A percentile compares a stretch with the other conserved stretches of the same genome.
These are phyloP conservation scores for Naganishia onofrii DNA, from an alignment of 768 basidiomycete genomes.

Conservation along the genomic window DNA sequence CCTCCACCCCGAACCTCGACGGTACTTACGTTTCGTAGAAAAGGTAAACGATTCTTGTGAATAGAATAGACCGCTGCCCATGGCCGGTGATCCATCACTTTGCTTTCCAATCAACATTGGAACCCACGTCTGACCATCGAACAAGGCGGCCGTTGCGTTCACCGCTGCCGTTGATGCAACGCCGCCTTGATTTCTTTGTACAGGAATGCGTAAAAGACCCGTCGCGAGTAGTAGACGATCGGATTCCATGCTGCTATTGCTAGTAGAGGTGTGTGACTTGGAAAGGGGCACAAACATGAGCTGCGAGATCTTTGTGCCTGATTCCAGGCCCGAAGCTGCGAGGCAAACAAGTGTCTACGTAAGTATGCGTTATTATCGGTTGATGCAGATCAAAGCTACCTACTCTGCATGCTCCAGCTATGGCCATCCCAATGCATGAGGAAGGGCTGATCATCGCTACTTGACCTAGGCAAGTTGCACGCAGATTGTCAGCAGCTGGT, in stretches of 20 bases:
- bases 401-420: conserved; percentile 69
- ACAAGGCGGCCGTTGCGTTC: conserved; percentile 78
- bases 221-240: conserved; percentile 90
- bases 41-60: conserved; percentile 56
- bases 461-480: conserved; percentile 24
- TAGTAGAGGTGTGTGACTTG: conserved; percentile 61
- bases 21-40: conserved; percentile 67
- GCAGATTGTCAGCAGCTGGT: conserved; percentile 49
- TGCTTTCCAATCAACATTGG: conserved; percentile 76
- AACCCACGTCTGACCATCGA: conserved; percentile 74
- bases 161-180: conserved; percentile 53
- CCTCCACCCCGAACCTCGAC: conserved; percentile 33
- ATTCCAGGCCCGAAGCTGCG: neutral
- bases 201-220: conserved; percentile 68
- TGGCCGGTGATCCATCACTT: conserved; percentile 65
- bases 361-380: neutral
- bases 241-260: conserved; percentile 66
- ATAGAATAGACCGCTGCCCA: conserved; percentile 74
- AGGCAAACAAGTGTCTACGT: neutral
- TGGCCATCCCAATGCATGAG: conserved; percentile 80
- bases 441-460: conserved; percentile 67
- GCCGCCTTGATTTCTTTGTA: conserved; percentile 36
- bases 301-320: conserved; percentile 54
- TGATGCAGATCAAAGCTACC: conserved; percentile 32
- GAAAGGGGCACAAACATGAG: conserved; percentile 86